phyloP scores from a whole-genome alignment of 164 flowering plant species.

The Hamamelis virginiana region DNA sequence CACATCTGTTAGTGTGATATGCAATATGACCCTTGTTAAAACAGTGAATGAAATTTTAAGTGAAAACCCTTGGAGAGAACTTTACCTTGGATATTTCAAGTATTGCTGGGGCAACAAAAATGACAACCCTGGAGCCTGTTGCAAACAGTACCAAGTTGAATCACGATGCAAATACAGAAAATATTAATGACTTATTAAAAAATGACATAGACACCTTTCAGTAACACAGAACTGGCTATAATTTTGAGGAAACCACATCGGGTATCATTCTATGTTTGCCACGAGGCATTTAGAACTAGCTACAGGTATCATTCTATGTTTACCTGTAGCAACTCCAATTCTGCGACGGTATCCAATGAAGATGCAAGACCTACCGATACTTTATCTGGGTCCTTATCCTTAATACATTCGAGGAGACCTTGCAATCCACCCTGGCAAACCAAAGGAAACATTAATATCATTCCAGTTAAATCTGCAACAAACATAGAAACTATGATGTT shows the following conservation, averaged over 20 bases:
- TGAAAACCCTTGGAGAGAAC: conserved; percentile 7
- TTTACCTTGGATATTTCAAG: conserved; percentile 77
- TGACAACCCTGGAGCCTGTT: conserved; percentile 95
- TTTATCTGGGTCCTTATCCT: conserved; percentile 85
- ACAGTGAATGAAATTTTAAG: neutral
- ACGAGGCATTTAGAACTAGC: neutral
- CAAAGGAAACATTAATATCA: conserved; percentile 1
- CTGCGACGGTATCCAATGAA: conserved; percentile 78
- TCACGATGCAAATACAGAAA: neutral
- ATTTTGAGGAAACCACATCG: neutral
- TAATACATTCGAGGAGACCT: conserved; percentile 57
- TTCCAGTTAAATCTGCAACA: conserved; percentile 5
- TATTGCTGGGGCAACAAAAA: conserved; percentile 87
- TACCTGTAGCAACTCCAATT: conserved; percentile 88
- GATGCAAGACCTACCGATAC: conserved; percentile 82
- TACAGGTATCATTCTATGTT: neutral
- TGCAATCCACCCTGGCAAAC: conserved; percentile 73
- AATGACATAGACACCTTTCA: neutral
- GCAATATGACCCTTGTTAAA: neutral
- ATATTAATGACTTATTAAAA: neutral
- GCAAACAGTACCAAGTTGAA: neutral
- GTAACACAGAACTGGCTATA: neutral
- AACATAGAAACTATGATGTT: neutral
- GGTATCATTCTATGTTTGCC: neutral
- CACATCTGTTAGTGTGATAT: no score